phyloP scores from a whole-genome alignment of 2,329 filamentous ascomycete species.

The Teratosphaeria epicoccoides region DNA sequence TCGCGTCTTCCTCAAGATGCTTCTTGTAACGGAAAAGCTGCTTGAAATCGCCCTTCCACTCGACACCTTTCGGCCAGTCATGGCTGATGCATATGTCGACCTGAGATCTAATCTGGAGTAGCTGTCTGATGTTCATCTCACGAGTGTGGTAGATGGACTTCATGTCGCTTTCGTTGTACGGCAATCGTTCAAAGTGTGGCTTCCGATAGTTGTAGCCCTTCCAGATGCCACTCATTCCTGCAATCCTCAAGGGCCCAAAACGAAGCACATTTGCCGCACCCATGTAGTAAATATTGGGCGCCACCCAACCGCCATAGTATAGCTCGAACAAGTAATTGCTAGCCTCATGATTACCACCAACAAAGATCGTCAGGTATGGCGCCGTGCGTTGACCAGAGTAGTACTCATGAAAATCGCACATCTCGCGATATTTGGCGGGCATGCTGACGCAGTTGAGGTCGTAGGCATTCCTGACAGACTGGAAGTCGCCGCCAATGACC shows the following conservation, averaged over 20 bases:
- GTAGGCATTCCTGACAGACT: constrained; percentile 77
- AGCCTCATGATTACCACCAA: constrained; percentile 92
- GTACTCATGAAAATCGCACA: constrained; percentile 91
- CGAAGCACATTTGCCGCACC: constrained; percentile 83
- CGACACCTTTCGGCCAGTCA: constrained; percentile 84
- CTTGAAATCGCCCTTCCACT: constrained; percentile 61
- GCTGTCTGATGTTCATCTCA: constrained; percentile 81
- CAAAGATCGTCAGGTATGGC: constrained; percentile 83
- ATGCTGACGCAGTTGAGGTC: constrained; percentile 86
- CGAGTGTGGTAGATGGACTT: constrained; percentile 81
- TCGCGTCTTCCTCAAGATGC: constrained; percentile 65
- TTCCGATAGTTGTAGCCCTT: constrained; percentile 81
- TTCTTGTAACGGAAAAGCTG: constrained; percentile 63
- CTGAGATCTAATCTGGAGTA: constrained; percentile 73
- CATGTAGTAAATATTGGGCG: constrained; percentile 93
- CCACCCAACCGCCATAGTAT: constrained; percentile 94
- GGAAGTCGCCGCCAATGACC: constrained; percentile 94
- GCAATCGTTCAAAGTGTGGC: constrained; percentile 73
- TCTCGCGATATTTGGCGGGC: constrained; percentile 72
- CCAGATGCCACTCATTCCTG: constrained; percentile 88
- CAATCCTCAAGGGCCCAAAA: constrained; percentile 75
- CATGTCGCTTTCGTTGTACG: constrained; percentile 67
- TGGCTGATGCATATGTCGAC: constrained; percentile 88
- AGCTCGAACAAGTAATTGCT: constrained; percentile 83
- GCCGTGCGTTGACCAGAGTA: constrained; percentile 69